phyloP scores from a whole-genome alignment of 495 filamentous ascomycete genomes.

The Daldinia childiae region DNA sequence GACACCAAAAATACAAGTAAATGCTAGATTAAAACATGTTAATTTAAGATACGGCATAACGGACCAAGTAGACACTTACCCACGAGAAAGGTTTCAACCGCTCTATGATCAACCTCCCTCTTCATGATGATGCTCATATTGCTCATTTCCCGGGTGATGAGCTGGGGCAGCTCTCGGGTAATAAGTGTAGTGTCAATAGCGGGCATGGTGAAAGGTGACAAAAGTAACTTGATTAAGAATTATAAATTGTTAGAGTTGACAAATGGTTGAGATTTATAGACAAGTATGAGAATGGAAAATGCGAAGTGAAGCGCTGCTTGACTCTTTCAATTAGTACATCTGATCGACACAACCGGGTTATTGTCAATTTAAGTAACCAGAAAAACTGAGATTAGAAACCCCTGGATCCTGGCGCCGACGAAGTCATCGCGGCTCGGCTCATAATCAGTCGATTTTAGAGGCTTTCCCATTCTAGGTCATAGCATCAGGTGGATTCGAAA shows the following conservation, averaged over 20 bases:
- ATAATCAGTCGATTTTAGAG: constrained; percentile 38
- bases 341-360: constrained; percentile 3
- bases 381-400: constrained; percentile 4
- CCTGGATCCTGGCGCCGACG: constrained; percentile 9
- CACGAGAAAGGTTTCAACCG: constrained; percentile 35
- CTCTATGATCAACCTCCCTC: constrained; percentile 38
- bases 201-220: constrained; percentile 14
- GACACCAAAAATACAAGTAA: constrained; percentile 41
- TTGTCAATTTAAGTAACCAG: constrained; percentile 15
- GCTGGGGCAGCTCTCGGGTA: constrained; percentile 36
- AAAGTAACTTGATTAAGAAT: neutral
- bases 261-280: neutral
- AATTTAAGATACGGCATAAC: neutral
- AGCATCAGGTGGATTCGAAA: constrained; percentile 37
- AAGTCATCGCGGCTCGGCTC: constrained; percentile 31
- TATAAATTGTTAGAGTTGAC: neutral
- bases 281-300: neutral
- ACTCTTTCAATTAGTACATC: neutral
- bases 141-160: constrained; percentile 29
- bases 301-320: constrained; percentile 17
- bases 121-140: constrained; percentile 39
- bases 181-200: constrained; percentile 34
- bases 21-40: constrained; percentile 11
- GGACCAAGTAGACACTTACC: constrained; percentile 6
- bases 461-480: constrained; percentile 8